Base-by-base conservation (phyloP, 129 eudicot species). In the Logfia minima region DNA sequence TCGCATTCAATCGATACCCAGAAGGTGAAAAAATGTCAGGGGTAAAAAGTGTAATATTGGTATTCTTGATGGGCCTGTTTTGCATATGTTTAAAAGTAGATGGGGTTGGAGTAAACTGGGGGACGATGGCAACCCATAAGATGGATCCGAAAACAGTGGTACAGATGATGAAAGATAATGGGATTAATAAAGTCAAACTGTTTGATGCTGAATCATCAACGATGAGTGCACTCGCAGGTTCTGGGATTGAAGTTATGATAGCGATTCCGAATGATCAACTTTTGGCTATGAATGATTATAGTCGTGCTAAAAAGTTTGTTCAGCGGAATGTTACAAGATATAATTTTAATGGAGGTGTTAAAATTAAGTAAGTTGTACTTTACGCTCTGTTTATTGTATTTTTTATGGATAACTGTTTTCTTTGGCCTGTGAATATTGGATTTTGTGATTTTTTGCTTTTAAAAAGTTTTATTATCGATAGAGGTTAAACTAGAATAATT, bases 21-120 rank as follows among this genome's bases (percentile, higher is more conserved):
- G 28, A 53, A 48, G 45, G 70, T 26, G 0, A 31, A 22, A 55
- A 26, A 55, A 80, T 80, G 84, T 28, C 56, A 74, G 75, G 71
- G 74, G 32, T 45, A 2, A 75, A 67, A 80, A 59, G 41, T 28
- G 66, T 29, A 10, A 10, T 74, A 17, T 37, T 9, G 55, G 80
- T 74, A 29, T 56, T 80, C 17, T 55, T 80, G 10, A 60, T 65
- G 70, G 75, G 68, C 64, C 65, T 80, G 75, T 66, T 80, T 58
- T 10, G 63, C 2, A 41, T 58, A 1, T 26, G 28, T 45, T 10
- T 4, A 16, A 21, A 48, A 51, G 72, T 86, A 26, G 96, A 88
- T 53, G 89, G 96, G 29, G 75, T 93, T 13, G 98, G 98, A 21
- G 96, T 93, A 72, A 93, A 93, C 81, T 93, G 97, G 97, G 98